Percentiles rank a stretch among this genome's conserved stretches.
phyloP scores from a whole-genome alignment of 768 basidiomycete species.

The Lyophyllum shimeji region DNA sequence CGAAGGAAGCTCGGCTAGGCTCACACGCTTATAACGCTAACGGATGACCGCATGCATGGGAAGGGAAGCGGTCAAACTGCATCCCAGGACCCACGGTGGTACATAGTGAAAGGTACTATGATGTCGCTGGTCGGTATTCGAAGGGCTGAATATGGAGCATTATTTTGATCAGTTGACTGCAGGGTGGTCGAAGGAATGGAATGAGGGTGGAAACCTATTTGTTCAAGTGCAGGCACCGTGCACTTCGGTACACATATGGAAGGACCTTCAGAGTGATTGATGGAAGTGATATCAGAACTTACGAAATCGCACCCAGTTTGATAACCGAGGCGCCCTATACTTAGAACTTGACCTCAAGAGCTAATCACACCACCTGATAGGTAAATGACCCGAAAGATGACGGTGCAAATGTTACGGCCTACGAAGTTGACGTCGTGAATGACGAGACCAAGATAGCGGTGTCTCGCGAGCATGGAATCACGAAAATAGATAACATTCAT shows the following conservation, averaged over 20 bases:
- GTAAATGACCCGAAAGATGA: no score
- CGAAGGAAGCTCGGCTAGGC: neutral
- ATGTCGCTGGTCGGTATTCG: neutral
- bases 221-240: neutral
- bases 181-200: neutral
- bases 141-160: neutral
- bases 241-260: no score
- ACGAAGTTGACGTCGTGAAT: neutral
- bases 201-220: neutral
- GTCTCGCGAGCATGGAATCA: neutral
- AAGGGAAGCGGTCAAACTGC: neutral
- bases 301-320: neutral
- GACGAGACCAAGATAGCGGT: neutral
- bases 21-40: neutral
- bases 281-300: neutral
- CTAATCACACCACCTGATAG: neutral
- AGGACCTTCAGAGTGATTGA: neutral
- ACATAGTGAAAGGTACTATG: neutral
- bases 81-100: neutral
- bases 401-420: no score
- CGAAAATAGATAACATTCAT: neutral
- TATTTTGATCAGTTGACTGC: neutral
- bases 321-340: neutral
- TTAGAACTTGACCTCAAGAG: neutral
- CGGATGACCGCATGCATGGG: slow-evolving; percentile 2